Conservation (phyloP, 306 rosid genomes). For the Rosa lucieae region DNA sequence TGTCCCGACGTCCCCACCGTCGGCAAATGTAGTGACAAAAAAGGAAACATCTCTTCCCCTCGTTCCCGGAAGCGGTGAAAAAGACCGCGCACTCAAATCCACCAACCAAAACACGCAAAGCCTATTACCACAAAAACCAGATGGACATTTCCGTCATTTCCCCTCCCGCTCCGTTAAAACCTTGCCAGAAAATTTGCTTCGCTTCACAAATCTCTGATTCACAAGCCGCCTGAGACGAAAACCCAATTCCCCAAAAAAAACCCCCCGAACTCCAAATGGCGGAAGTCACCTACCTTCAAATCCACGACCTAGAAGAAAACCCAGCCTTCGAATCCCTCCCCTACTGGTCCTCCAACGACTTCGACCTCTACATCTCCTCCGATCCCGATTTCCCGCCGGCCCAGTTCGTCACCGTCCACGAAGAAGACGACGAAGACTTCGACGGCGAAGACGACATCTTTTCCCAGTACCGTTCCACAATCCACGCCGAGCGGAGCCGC, state of each 20-base stretch:
- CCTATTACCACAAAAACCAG: background rate
- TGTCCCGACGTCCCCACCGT: background rate
- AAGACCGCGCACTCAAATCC: conserved; percentile 6
- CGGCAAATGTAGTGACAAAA: background rate
- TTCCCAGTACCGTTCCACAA: conserved; percentile 25
- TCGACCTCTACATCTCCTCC: conserved; percentile 41
- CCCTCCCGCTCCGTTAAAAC: background rate
- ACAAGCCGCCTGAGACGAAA: background rate
- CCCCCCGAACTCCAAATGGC: conserved; percentile 36
- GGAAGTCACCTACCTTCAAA: conserved; percentile 37
- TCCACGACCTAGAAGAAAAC: conserved; percentile 41
- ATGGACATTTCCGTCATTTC: background rate
- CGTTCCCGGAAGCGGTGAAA: background rate
- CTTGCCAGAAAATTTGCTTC: background rate
- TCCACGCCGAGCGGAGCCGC: background rate
- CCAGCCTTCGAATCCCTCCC: conserved; percentile 32
- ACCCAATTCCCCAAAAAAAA: background rate
- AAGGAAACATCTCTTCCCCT: background rate
- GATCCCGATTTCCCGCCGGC: conserved; percentile 40
- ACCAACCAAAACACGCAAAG: conserved; percentile 4
- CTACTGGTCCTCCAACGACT: conserved; percentile 31
- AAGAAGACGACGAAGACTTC: background rate
- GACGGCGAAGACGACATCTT: conserved; percentile 1
- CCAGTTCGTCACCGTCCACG: conserved; percentile 17
- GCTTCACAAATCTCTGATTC: background rate